Base-by-base conservation (phyloP, 2,329 filamentous ascomycete genomes). In the Penicillium sumatraense region DNA sequence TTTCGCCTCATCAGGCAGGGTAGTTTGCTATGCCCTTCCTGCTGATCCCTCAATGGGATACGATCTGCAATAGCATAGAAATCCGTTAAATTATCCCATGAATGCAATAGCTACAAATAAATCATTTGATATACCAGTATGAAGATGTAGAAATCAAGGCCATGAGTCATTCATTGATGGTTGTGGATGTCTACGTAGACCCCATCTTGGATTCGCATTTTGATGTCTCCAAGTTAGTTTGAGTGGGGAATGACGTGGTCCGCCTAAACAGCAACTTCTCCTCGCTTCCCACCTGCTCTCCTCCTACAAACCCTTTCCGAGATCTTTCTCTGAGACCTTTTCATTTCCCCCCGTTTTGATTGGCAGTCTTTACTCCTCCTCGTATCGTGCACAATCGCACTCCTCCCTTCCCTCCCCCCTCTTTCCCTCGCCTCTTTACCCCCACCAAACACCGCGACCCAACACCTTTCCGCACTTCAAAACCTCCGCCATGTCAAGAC, bases 401-500 rank as follows among this genome's bases (percentile, higher is more conserved):
- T 27, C 9, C 41, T 10, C 26, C 45, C 49, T 18, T 49, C 35
- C 13, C 29, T 26, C 29, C 29, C 48, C 53, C 46, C 46, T 36
- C 40, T 36, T 40, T 40, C 27, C 29, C 53, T 44, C 29, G 5
- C 20, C 10, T 23, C 38, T 23, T 14, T 44, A 21, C 47, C 36
- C 42, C 41, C 36, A 31, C 42, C 36, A 40, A 53, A 42, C 18
- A 16, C 16, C 26, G 40, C 33, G 33, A 50, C 46, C 47, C 44
- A 38, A 40, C 41, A 45, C 46, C 36, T 42, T 45, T 42, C 42
- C 48, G 41, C 47, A 23, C n/a, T 48, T 56, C 42, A 14, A 46
- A 21, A 26, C 20, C 45, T 21, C 45, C 31, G 51, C 40, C 14
- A 46, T 80, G 78, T 79, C 77, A 45, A 75, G 74, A 62, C 75